Evolutionary conservation across 1,284 basidiomycete genomes (phyloP).

Genomic region (Entoloma clypeatum): DNA sequence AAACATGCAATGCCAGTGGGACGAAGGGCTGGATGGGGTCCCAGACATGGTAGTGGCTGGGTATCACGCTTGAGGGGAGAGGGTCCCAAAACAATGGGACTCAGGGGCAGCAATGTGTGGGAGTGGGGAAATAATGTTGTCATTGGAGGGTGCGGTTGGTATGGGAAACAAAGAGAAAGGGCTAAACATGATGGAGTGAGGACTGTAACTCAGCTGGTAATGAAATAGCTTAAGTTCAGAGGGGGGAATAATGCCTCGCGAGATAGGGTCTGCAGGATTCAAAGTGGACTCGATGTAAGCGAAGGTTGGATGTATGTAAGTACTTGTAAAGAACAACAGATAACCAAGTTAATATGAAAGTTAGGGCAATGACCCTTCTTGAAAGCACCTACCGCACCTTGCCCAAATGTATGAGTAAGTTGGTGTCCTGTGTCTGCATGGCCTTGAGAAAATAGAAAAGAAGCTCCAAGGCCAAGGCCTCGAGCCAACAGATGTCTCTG

Average conservation of each 20-base stretch:
- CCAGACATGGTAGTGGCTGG: too few relatives aligned
- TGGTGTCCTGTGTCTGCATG: neutral
- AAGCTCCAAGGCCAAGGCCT: slow-evolving; percentile 2
- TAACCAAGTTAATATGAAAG: slow-evolving; percentile 1
- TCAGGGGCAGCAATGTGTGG: too few relatives aligned
- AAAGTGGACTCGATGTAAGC: neutral
- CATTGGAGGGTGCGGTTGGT: too few relatives aligned
- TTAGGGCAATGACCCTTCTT: neutral
- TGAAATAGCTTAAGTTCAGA: neutral
- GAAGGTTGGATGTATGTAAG: neutral
- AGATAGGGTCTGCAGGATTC: slow-evolving; percentile 1
- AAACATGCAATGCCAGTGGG: too few relatives aligned
- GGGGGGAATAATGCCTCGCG: neutral
- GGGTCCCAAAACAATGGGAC: too few relatives aligned
- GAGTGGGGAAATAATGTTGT: too few relatives aligned
- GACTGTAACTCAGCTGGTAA: neutral
- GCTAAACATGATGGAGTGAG: neutral
- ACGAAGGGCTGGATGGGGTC: too few relatives aligned
- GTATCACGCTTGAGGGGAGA: too few relatives aligned
- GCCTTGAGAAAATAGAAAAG: neutral
- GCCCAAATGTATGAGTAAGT: slow-evolving; percentile 2
- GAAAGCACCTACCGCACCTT: slow-evolving; percentile 3
- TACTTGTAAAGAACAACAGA: too few relatives aligned
- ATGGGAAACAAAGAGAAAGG: too few relatives aligned
- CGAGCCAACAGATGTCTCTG: slow-evolving; percentile 5